A percentile compares a stretch with the other conserved stretches of the same genome.
These are phyloP conservation scores for Lasiosphaeria miniovina DNA, from an alignment of 495 filamentous ascomycete species.

Conservation along the genomic window DNA sequence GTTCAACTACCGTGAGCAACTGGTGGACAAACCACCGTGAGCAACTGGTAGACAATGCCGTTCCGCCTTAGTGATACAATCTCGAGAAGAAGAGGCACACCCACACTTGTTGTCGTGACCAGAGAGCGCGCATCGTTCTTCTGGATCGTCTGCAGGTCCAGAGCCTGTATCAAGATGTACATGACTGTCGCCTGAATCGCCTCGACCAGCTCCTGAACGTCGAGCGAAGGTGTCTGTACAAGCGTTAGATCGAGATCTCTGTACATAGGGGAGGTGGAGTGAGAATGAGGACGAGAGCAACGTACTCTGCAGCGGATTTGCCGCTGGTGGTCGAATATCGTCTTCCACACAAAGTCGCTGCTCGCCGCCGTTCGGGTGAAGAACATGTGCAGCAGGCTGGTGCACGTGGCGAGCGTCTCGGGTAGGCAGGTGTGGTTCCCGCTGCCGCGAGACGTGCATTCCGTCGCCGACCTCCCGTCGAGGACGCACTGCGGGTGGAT, in stretches of 20 bases:
- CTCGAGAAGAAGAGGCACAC: neutral
- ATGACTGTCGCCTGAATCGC: neutral
- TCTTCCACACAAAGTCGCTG: constrained; percentile 7
- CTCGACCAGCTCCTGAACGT: neutral
- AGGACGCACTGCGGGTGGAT: constrained; percentile 11
- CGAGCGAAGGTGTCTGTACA: neutral
- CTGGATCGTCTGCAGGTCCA: neutral
- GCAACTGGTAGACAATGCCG: neutral
- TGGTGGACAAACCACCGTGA: neutral
- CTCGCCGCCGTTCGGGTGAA: constrained; percentile 5
- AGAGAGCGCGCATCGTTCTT: neutral
- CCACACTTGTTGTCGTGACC: neutral
- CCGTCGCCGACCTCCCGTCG: neutral
- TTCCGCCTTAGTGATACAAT: neutral
- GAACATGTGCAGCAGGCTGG: constrained; percentile 10
- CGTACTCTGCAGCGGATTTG: neutral
- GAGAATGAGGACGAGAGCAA: neutral
- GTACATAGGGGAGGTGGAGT: neutral
- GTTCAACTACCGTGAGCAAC: neutral
- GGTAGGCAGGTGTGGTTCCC: constrained; percentile 12
- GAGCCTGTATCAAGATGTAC: neutral
- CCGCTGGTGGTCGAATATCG: constrained; percentile 3
- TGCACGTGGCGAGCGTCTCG: constrained; percentile 3
- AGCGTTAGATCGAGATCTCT: neutral
- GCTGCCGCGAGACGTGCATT: neutral